Base-by-base conservation (phyloP, 1,284 basidiomycete genomes). In the Amylostereum areolatum region DNA sequence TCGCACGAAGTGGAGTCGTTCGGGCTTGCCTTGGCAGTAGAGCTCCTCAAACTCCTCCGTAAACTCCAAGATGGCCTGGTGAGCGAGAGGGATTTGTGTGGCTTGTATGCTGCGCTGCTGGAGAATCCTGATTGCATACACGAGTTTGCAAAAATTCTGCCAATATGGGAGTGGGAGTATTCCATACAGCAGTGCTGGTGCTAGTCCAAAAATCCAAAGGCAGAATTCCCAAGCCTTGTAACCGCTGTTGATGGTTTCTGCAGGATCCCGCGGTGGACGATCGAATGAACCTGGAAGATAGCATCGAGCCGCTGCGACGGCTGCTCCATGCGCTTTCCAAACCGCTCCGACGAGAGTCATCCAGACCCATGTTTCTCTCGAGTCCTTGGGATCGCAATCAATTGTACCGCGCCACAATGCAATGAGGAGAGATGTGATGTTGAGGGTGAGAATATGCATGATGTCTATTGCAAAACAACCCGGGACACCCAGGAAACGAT, bases 211-310 rank as follows among this genome's bases (percentile, higher is more conserved):
- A 31, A 74, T 25, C 40, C 66, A 73, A 0, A 57, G 25, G 6
- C 27, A n/a, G 25, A 43, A 43, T 27, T 43, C 41, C 41, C 41
- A 47, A n/a, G 43, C 50, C 48, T 73, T 73, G 54, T 72, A 73
- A 2, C 68, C 64, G 44, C 67, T 69, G 25, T 59, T 61, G 10
- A 71, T 64, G 54, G 71, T 72, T 48, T 69, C 59, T 3, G 64
- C 62, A 6, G 62, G 61, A 55, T 73, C 67, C 6, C 67, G 57
- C n/a, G 69, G 71, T 5, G 67, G 62, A 0, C 60, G 52, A 48
- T 69, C 61, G 53, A 68, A 68, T 0, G 59, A 66, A 2, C 6
- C 34, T 11, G 40, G 49, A 30, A 31, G 32, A 32, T 34, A 40
- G 47, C 37, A 36, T 11, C 33, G 55, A 11, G 58, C 29, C 2